Base-by-base conservation (phyloP, 768 basidiomycete genomes). In the Russula emetica region DNA sequence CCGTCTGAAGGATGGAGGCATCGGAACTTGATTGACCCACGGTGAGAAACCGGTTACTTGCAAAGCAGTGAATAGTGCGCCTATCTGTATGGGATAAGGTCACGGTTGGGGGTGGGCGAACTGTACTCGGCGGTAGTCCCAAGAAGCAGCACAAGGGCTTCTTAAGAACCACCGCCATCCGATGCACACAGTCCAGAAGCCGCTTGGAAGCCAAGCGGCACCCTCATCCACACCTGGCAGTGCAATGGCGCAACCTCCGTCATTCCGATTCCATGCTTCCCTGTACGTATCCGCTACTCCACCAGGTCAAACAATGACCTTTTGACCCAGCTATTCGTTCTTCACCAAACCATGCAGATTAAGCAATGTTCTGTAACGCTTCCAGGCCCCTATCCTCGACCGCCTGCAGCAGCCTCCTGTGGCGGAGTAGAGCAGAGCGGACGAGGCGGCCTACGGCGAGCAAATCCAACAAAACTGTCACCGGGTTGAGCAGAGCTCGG, bases 401-500 rank as follows among this genome's bases (percentile, higher is more conserved):
- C 54, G 42, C 42, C 40, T 56, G 66, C 58, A 9, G 22, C 47
- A 64, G 18, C 55, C 24, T 55, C 63, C 32, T 52, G 54, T 20
- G 38, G 9, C 30, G 47, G 58, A 56, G 66, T 18, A 38, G 18
- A 58, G 58, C 62, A 64, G 63, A 60, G 52, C 30, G 36, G 32
- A 24, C 42, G 40, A 54, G 55, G 54, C 22, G 63, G 63, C 62
- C 58, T 40, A 47, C 66, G 66, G 66, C 66, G 66, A 58, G 62
- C 63, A 67, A 67, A 67, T 65, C 58, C 63, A 28, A 44, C 66
- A 45, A 34, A 56, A 67, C 34, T 28, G 66, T 58, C 63, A 56
- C 66, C 58, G 66, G 66, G 66, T 67, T 24, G 66, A 67, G 66
- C 66, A 24, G 34, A 55, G 66, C 66, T 67, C 66, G 36, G 24